These are phyloP conservation scores for Solanum piurae DNA, from an alignment of 257 asterid species.

Conservation along the genomic window DNA sequence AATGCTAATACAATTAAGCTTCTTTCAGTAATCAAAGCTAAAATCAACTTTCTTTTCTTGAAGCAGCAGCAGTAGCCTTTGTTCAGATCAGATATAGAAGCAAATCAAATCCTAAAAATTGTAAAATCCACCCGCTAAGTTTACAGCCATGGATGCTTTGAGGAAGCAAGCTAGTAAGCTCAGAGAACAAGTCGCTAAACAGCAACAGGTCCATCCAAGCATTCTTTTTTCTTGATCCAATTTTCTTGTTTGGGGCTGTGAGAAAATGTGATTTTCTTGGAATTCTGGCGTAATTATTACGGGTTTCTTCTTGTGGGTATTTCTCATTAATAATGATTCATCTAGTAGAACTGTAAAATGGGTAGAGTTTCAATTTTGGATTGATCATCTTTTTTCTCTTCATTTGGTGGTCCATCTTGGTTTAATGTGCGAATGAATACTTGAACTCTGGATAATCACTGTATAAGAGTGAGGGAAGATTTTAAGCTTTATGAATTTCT, in stretches of 20 bases:
- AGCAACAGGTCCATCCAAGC: slow-evolving; percentile 63
- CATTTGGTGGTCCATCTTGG: not conserved
- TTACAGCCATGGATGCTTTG: slow-evolving; percentile 56
- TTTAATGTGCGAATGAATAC: not conserved
- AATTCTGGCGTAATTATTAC: not conserved
- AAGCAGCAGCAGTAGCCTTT: not conserved
- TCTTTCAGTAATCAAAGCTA: not conserved
- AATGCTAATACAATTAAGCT: not conserved
- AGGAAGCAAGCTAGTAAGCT: slow-evolving; percentile 89
- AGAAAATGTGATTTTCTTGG: not conserved
- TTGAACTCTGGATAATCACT: not conserved
- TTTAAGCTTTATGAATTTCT: not conserved
- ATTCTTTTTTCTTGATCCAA: not conserved
- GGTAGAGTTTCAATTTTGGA: not conserved
- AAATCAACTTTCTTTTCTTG: not conserved
- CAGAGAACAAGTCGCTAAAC: slow-evolving; percentile 96
- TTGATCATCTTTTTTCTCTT: not conserved
- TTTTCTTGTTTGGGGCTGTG: not conserved
- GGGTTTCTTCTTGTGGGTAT: not conserved
- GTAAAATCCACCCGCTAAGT: not conserved
- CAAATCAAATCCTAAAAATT: not conserved
- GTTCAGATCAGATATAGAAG: not conserved
- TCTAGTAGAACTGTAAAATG: not conserved
- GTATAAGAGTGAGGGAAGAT: not conserved
- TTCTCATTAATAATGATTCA: not conserved